These are phyloP conservation scores for Lentithecium fluviatile DNA, from an alignment of 495 filamentous ascomycete species.

Conservation along the genomic window DNA sequence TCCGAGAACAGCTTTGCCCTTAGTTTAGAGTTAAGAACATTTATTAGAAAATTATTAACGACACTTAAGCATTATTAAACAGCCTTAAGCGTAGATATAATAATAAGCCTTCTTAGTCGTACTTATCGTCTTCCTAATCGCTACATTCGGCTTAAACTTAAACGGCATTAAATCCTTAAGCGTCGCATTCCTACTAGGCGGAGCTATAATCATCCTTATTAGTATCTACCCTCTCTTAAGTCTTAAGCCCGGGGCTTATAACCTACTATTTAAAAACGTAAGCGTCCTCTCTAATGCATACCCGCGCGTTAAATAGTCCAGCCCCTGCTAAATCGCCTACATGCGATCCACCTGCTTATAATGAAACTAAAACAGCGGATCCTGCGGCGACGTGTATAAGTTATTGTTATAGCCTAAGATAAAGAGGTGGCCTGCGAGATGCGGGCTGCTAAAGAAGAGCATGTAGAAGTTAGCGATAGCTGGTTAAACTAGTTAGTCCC, in stretches of 20 bases:
- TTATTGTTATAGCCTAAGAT: background rate
- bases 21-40: too few species aligned
- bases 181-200: conserved; percentile 18
- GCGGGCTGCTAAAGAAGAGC: background rate
- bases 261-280: conserved; percentile 13
- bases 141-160: background rate
- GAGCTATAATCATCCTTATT: too few species aligned
- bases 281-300: conserved; percentile 10
- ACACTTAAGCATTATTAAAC: too few species aligned
- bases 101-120: conserved; percentile 7
- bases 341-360: conserved; percentile 66
- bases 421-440: too few species aligned
- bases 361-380: conserved; percentile 67
- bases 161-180: conserved; percentile 11
- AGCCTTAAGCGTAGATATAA: too few species aligned
- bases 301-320: conserved; percentile 44
- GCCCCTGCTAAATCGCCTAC: conserved; percentile 66
- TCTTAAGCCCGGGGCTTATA: too few species aligned
- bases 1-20: too few species aligned
- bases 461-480: background rate
- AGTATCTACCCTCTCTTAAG: too few species aligned
- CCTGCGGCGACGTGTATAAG: conserved; percentile 34
- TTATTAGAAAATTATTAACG: too few species aligned
- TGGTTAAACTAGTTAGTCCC: too few species aligned
- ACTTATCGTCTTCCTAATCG: conserved; percentile 1